Conservation (phyloP, 202 grass and related monocot genomes). For the Digitaria exilis region DNA sequence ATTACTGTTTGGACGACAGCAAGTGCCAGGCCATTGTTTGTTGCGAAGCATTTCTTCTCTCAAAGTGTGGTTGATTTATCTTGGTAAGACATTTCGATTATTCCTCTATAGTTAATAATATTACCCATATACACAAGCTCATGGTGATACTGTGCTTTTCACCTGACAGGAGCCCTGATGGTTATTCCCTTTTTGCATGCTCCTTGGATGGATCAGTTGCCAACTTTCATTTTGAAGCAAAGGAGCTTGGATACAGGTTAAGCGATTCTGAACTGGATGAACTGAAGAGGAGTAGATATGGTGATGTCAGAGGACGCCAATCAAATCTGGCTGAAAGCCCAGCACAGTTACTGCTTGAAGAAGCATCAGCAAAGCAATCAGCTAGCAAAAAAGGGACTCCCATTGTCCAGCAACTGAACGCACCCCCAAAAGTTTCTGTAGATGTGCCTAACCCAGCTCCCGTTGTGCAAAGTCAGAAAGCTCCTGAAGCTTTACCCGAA, state of each 20-base stretch:
- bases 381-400: conserved; percentile 57
- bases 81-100: conserved; percentile 58
- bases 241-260: conserved; percentile 86
- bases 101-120: conserved; percentile 11
- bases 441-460: conserved; percentile 51
- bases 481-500: conserved; percentile 58
- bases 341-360: conserved; percentile 82
- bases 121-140: conserved; percentile 26
- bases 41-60: conserved; percentile 97
- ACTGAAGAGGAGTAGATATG: conserved; percentile 90
- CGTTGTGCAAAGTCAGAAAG: conserved; percentile 62
- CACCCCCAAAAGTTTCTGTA: conserved; percentile 50
- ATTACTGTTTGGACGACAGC: conserved; percentile 99
- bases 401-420: conserved; percentile 55
- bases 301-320: conserved; percentile 91
- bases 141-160: conserved; percentile 26
- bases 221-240: conserved; percentile 90
- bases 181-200: conserved; percentile 92
- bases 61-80: conserved; percentile 99
- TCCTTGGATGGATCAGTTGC: conserved; percentile 96
- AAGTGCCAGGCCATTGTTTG: conserved; percentile 90
- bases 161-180: conserved; percentile 88
- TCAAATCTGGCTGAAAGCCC: conserved; percentile 91
- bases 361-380: conserved; percentile 76
- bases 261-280: conserved; percentile 91